Conservation (phyloP, 1,139 yeast species). For the Taphrina pruni region DNA sequence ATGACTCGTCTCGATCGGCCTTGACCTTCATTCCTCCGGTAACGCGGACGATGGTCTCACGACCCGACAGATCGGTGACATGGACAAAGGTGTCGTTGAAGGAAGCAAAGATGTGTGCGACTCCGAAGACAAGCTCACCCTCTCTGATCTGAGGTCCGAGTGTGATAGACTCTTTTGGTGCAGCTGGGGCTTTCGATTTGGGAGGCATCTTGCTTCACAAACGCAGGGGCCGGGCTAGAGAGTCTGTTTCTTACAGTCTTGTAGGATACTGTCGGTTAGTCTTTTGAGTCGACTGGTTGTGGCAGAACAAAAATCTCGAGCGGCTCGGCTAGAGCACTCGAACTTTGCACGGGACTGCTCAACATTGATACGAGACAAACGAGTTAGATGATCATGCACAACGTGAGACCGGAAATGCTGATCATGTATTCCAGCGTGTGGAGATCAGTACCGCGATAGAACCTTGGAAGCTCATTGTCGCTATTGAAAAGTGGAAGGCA, state of each 20-base stretch:
- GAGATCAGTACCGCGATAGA: no score
- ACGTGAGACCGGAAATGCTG: neutral
- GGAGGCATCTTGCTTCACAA: conserved; percentile 39
- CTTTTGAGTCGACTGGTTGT: neutral
- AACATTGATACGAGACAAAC: neutral
- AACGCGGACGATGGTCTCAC: conserved; percentile 99
- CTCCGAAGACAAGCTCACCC: conserved; percentile 99
- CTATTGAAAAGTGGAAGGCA: no score
- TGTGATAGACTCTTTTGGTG: conserved; percentile 63
- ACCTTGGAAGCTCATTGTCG: no score
- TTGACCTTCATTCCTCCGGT: conserved; percentile 99
- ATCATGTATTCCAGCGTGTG: neutral
- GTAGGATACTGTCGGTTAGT: neutral
- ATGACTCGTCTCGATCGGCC: conserved; percentile 99
- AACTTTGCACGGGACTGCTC: conserved; percentile 23
- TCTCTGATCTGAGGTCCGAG: conserved; percentile 88
- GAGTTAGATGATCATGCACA: neutral
- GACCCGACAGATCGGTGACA: conserved; percentile 99
- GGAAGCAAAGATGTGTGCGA: conserved; percentile 99
- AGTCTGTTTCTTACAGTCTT: conserved; percentile 1
- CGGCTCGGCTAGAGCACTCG: conserved; percentile 2
- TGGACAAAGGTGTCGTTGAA: conserved; percentile 99
- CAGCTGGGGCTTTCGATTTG: conserved; percentile 42
- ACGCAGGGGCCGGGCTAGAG: conserved; percentile 35
- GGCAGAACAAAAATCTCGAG: conserved; percentile 1